A percentile compares a stretch with the other conserved stretches of the same genome.
Evolutionary conservation across 768 basidiomycete species (phyloP).

Genomic region (Strobilomyces confusus): DNA sequence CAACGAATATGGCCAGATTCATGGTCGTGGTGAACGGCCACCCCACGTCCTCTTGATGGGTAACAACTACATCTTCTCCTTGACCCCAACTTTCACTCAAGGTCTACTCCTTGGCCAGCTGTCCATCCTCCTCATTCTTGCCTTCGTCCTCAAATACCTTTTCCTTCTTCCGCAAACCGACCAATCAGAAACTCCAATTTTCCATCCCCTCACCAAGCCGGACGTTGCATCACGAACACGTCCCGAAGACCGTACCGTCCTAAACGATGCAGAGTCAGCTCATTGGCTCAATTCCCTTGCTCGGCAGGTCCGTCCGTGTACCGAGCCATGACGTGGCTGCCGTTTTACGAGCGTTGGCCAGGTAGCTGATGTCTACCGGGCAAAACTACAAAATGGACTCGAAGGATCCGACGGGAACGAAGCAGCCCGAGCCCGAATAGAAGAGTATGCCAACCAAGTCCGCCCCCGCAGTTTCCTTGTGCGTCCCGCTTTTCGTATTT

Average conservation of each 20-base stretch:
- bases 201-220: constrained; percentile 55
- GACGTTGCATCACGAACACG: constrained; percentile 41
- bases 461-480: constrained; percentile 70
- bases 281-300: constrained; percentile 91
- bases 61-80: constrained; percentile 60
- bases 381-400: constrained; percentile 69
- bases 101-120: constrained; percentile 91
- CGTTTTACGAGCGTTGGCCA: constrained; percentile 24
- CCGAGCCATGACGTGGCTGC: neutral
- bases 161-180: constrained; percentile 79
- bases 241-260: constrained; percentile 9
- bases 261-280: constrained; percentile 57
- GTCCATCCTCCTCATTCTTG: constrained; percentile 74
- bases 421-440: constrained; percentile 71
- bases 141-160: constrained; percentile 87
- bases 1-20: constrained; percentile 37
- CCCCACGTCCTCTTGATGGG: constrained; percentile 16
- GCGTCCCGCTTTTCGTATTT: constrained; percentile 20
- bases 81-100: constrained; percentile 91
- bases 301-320: constrained; percentile 56
- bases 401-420: constrained; percentile 78
- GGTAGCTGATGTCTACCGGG: constrained; percentile 71
- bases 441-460: constrained; percentile 75
- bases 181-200: constrained; percentile 52
- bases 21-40: constrained; percentile 5